phyloP scores from a whole-genome alignment of 306 rosid genomes.

The Rosa persica region DNA sequence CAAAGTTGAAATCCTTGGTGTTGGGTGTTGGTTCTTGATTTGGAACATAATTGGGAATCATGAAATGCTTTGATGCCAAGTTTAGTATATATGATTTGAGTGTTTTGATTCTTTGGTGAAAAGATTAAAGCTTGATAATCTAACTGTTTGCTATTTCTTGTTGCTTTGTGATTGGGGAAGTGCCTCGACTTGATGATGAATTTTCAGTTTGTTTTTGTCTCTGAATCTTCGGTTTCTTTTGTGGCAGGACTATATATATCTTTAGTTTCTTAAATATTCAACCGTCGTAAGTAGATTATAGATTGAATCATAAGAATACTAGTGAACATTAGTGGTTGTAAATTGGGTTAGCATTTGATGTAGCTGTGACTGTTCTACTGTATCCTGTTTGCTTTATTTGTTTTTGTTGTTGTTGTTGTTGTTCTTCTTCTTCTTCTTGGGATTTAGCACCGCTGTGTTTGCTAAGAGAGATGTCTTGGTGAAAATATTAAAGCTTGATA shows the following conservation, averaged over 20 bases:
- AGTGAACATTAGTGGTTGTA: neutral
- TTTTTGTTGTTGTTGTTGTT: too few species aligned
- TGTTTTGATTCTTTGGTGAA: too few species aligned
- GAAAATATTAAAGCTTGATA: neutral
- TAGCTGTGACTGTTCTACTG: neutral
- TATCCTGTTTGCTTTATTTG: neutral
- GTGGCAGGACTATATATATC: too few species aligned
- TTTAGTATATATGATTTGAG: too few species aligned
- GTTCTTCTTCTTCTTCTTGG: neutral
- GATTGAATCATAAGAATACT: neutral
- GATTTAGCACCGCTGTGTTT: neutral
- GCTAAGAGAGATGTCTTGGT: neutral
- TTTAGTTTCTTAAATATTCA: too few species aligned
- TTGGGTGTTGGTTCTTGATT: neutral
- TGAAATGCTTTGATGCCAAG: too few species aligned
- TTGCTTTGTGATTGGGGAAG: neutral
- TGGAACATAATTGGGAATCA: too few species aligned
- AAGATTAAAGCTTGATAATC: neutral
- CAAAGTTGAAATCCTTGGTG: neutral
- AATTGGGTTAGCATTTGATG: neutral
- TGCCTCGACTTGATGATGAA: neutral
- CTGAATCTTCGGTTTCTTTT: too few species aligned
- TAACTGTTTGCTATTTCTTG: neutral
- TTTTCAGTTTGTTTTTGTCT: neutral
- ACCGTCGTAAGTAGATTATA: neutral